A percentile compares a stretch with the other conserved stretches of the same genome.
These are phyloP conservation scores for Fusarium pseudonygamai DNA, from an alignment of 2,329 filamentous ascomycete species.

Conservation along the genomic window DNA sequence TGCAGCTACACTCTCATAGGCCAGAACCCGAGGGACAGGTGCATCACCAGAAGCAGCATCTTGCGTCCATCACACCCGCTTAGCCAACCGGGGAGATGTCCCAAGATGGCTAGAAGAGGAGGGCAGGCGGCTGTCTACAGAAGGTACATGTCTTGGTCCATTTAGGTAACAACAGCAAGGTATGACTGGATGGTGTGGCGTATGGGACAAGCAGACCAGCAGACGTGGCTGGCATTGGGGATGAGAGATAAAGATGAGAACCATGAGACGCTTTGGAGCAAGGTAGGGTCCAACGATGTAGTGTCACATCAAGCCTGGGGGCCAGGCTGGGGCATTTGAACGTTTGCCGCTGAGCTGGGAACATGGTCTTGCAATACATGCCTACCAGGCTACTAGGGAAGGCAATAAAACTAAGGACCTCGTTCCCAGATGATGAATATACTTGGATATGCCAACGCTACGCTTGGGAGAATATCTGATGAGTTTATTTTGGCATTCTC, in stretches of 20 bases:
- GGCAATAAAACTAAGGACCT: background rate
- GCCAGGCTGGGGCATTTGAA: slow-evolving; percentile 13
- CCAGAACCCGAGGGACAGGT: slow-evolving; percentile 20
- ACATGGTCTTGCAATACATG: background rate
- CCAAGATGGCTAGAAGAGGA: slow-evolving; percentile 31
- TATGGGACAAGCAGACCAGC: slow-evolving; percentile 13
- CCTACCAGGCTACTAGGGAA: background rate
- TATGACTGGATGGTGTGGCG: slow-evolving; percentile 23
- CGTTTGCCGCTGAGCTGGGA: slow-evolving; percentile 23
- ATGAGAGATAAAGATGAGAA: slow-evolving; percentile 19
- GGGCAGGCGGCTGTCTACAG: slow-evolving; percentile 18
- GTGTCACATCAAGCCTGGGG: slow-evolving; percentile 26
- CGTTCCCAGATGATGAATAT: background rate
- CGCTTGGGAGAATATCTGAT: background rate
- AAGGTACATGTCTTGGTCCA: slow-evolving; percentile 3
- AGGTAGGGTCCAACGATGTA: slow-evolving; percentile 15
- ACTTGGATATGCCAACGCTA: background rate
- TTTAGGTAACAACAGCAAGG: slow-evolving; percentile 19
- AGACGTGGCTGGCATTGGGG: slow-evolving; percentile 35
- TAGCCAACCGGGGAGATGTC: slow-evolving; percentile 32
- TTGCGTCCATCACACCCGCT: slow-evolving; percentile 34
- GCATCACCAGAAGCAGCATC: slow-evolving; percentile 33
- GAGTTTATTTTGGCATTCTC: background rate
- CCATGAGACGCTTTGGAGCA: background rate
- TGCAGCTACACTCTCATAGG: slow-evolving; percentile 9